Conservation (phyloP, 2,329 filamentous ascomycete genomes). For the Xylaria sp. region DNA sequence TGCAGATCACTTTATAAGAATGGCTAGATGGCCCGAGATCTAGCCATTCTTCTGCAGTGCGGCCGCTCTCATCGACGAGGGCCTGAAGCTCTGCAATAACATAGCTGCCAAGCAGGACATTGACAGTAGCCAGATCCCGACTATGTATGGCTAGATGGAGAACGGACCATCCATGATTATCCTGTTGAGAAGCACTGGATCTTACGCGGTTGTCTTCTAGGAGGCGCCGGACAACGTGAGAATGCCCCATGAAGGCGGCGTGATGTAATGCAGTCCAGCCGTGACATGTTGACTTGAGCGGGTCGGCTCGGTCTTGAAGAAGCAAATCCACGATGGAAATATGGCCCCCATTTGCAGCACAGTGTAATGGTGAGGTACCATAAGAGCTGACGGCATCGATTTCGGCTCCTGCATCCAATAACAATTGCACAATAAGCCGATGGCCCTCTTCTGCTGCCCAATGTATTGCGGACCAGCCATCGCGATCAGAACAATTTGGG, state of each 20-base stretch:
- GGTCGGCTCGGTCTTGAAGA: neutral
- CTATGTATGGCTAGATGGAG: slow-evolving; percentile 17
- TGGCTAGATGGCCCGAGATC: neutral
- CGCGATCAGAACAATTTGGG: neutral
- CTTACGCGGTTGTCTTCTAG: neutral
- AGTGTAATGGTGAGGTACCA: slow-evolving; percentile 16
- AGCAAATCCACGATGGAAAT: neutral
- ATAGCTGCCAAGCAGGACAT: neutral
- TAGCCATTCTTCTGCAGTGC: slow-evolving; percentile 16
- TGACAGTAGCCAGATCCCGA: neutral
- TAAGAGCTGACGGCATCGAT: neutral
- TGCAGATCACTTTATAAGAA: neutral
- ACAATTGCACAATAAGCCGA: neutral
- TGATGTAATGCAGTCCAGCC: slow-evolving; percentile 23
- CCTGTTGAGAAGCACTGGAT: slow-evolving; percentile 2
- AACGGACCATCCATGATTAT: slow-evolving; percentile 18
- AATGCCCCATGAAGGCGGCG: slow-evolving; percentile 18
- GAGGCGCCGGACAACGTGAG: slow-evolving; percentile 2
- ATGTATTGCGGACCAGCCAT: slow-evolving; percentile 20
- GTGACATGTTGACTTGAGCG: slow-evolving; percentile 14
- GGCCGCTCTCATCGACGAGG: neutral
- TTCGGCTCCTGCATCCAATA: slow-evolving; percentile 2
- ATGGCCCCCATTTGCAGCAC: slow-evolving; percentile 13
- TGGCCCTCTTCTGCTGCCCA: slow-evolving; percentile 20
- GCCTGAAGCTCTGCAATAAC: neutral